Base-by-base conservation (phyloP, 2,329 filamentous ascomycete genomes). In the Tolypocladium cylindrosporum region DNA sequence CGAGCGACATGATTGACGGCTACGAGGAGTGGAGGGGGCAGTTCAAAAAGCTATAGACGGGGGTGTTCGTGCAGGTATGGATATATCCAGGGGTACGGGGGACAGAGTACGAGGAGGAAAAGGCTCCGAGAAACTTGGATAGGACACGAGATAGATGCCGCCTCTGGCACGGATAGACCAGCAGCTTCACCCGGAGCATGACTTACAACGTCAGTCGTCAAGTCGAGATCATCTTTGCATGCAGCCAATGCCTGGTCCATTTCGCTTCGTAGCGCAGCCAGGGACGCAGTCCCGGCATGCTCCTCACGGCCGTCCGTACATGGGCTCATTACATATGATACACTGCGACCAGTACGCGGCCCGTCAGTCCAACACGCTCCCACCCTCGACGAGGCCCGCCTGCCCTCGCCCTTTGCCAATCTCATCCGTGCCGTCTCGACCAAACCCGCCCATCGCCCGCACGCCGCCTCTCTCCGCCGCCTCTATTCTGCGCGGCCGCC, bases 21-120 rank as follows among this genome's bases (percentile, higher is more conserved):
- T 89, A 86, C 67, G 78, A 85, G 61, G 72, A 70, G 53, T 88
- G 83, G 83, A 74, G 74, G 31, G 67, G 61, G 40, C 68, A 74
- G 68, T 75, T 78, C 60, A 65, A 62, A 39, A 65, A 60, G 54
- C 50, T 61, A 13, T 68, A 51, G 48, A 51, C 9, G 31, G 48
- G 11, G 21, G 21, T 13, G 10, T 13, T 13, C 10, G 2, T 4
- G 4, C n/a, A n/a, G n/a, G 3, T 24, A 24, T 24, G 21, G 10
- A 42, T 42, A 8, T 2, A 43, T 14, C 10, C n/a, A 13, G 4
- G 21, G 42, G 21, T 45, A 24, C n/a, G 6, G 4, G 41, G 27
- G 6, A 31, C 27, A 2, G 4, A 19, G 2, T 45, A 24, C 24
- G 43, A 31, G 13, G 43, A 48, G 14, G 24, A 27, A 24, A 48